These are phyloP conservation scores for Gracilaria vermiculophylla DNA, from an alignment of 23 red algal species.

Conservation along the genomic window DNA sequence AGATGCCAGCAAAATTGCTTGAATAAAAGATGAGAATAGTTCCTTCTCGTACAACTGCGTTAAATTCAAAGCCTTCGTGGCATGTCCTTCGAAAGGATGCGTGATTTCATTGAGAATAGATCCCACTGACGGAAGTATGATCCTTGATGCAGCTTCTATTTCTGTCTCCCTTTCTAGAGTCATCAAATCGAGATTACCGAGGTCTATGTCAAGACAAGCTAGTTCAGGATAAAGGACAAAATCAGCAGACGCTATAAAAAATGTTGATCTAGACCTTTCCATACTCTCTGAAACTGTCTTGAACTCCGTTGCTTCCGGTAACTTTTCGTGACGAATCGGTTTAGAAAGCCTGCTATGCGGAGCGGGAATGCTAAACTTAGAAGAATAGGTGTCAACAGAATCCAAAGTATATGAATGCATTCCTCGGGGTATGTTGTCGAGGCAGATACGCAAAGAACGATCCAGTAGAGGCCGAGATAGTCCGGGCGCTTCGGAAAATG, in stretches of 20 bases:
- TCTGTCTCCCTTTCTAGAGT: not conserved
- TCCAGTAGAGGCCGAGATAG: conserved; percentile 84
- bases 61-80: not conserved
- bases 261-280: not conserved
- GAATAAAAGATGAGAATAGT: not conserved
- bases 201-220: not conserved
- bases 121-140: not conserved
- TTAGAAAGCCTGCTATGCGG: not conserved
- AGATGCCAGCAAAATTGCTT: not conserved
- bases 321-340: not conserved
- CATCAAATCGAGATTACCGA: not conserved
- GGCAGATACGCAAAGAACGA: conserved; percentile 56
- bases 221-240: not conserved
- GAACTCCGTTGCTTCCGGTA: not conserved
- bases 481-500: not conserved
- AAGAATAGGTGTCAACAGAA: not conserved
- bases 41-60: not conserved
- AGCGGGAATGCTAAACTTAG: not conserved
- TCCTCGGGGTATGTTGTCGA: not conserved
- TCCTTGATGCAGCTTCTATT: not conserved
- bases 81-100: too few relatives aligned
- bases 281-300: too few relatives aligned
- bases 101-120: not conserved
- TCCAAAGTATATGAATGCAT: not conserved
- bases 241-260: not conserved